Evolutionary conservation across 768 basidiomycete genomes (phyloP).

Genomic region (Kwoniella sp.): DNA sequence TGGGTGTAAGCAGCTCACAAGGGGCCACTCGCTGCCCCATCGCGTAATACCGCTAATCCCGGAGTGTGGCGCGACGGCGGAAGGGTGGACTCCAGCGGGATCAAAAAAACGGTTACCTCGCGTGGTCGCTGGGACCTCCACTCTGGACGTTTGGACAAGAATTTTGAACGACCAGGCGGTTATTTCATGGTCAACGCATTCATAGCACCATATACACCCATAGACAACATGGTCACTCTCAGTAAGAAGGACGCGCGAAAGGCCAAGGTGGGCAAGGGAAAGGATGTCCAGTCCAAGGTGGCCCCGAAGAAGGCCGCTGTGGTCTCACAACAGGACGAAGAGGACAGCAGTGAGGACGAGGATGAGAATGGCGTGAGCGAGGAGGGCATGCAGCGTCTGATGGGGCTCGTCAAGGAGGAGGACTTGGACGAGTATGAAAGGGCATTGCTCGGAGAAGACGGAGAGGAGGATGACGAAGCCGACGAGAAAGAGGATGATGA

Average conservation of each 20-base stretch:
- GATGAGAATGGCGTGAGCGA: conserved; percentile 46
- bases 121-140: no score
- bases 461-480: conserved; percentile 45
- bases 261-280: conserved; percentile 15
- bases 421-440: conserved; percentile 65
- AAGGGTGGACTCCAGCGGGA: no score
- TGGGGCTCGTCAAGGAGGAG: conserved; percentile 51
- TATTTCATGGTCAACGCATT: conserved; percentile 2
- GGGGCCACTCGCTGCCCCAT: no score
- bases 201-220: neutral
- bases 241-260: conserved; percentile 34
- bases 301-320: conserved; percentile 1
- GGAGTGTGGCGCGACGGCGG: no score
- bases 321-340: conserved; percentile 15
- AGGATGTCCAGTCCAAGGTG: neutral
- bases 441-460: conserved; percentile 54
- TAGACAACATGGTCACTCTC: conserved; percentile 22
- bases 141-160: no score
- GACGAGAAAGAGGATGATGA: conserved; percentile 45
- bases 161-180: no score
- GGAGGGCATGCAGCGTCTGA: conserved; percentile 38
- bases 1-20: no score
- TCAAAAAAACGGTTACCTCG: no score
- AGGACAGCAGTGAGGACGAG: conserved; percentile 37
- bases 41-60: no score